These are phyloP conservation scores for Aspergillus neotritici DNA, from an alignment of 2,329 filamentous ascomycete species.

Conservation along the genomic window DNA sequence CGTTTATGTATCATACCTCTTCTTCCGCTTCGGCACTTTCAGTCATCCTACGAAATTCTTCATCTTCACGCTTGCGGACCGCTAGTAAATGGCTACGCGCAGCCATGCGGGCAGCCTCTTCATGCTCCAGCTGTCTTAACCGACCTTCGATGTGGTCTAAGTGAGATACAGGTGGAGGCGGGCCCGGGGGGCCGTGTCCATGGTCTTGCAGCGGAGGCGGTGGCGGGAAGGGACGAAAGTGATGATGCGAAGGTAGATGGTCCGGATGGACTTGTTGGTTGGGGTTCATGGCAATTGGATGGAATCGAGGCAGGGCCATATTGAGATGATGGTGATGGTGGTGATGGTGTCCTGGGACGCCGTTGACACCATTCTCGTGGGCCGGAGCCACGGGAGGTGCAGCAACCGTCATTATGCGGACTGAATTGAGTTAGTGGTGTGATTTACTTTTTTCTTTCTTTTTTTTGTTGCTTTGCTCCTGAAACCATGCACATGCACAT, in stretches of 20 bases:
- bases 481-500: slow-evolving; percentile 2
- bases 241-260: slow-evolving; percentile 28
- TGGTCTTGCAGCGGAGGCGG: slow-evolving; percentile 26
- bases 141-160: slow-evolving; percentile 37
- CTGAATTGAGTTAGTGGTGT: slow-evolving; percentile 9
- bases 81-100: slow-evolving; percentile 33
- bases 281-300: slow-evolving; percentile 39
- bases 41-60: slow-evolving; percentile 37
- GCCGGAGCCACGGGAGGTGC: slow-evolving; percentile 32
- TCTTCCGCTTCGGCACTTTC: slow-evolving; percentile 37
- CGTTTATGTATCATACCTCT: slow-evolving; percentile 30
- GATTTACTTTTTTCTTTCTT: background rate
- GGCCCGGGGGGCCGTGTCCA: slow-evolving; percentile 20
- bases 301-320: slow-evolving; percentile 33
- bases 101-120: slow-evolving; percentile 36
- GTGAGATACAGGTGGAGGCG: slow-evolving; percentile 20
- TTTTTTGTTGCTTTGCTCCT: background rate
- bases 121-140: slow-evolving; percentile 36
- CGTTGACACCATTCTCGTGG: slow-evolving; percentile 30
- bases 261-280: slow-evolving; percentile 30
- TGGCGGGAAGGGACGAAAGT: slow-evolving; percentile 28
- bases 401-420: slow-evolving; percentile 31
- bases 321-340: slow-evolving; percentile 17
- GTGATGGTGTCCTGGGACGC: slow-evolving; percentile 15
- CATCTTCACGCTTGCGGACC: slow-evolving; percentile 37